These are phyloP conservation scores for Yamadazyma aaseri DNA, from an alignment of 1,139 yeast genomes.

Conservation along the genomic window DNA sequence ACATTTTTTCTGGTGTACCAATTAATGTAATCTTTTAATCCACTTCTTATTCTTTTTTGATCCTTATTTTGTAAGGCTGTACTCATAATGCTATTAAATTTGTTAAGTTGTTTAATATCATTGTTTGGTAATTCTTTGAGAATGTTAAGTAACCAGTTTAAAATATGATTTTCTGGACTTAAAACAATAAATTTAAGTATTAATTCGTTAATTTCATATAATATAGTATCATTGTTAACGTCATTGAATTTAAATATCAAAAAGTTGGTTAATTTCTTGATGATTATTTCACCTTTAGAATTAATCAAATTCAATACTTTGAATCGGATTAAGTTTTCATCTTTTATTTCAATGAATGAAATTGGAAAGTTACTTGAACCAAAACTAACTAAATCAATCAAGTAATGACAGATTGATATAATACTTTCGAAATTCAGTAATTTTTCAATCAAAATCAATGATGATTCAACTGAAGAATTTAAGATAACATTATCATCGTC, in stretches of 20 bases:
- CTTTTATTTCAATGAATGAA: conserved; percentile 54
- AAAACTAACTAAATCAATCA: conserved; percentile 81
- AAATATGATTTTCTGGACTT: conserved; percentile 39
- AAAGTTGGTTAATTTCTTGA: conserved; percentile 59
- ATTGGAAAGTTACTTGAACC: conserved; percentile 80
- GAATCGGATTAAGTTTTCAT: conserved; percentile 43
- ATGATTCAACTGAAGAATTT: conserved; percentile 57
- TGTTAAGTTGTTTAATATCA: conserved; percentile 61
- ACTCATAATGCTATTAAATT: conserved; percentile 54
- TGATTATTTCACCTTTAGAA: conserved; percentile 58
- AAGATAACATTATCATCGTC: conserved; percentile 38
- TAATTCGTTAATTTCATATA: conserved; percentile 74
- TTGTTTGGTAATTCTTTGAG: conserved; percentile 61
- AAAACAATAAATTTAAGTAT: conserved; percentile 65
- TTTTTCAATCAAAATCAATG: conserved; percentile 51
- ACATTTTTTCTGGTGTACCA: conserved; percentile 84
- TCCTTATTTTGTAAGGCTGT: conserved; percentile 69
- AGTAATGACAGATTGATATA: conserved; percentile 66
- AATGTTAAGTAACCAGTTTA: conserved; percentile 62
- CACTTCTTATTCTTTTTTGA: conserved; percentile 67
- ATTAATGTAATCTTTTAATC: conserved; percentile 70
- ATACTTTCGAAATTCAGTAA: conserved; percentile 74
- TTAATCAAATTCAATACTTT: conserved; percentile 50
- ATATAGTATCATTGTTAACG: conserved; percentile 45
- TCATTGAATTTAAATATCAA: conserved; percentile 68